phyloP scores from a whole-genome alignment of 2,329 filamentous ascomycete genomes.

The Aureobasidium musti region DNA sequence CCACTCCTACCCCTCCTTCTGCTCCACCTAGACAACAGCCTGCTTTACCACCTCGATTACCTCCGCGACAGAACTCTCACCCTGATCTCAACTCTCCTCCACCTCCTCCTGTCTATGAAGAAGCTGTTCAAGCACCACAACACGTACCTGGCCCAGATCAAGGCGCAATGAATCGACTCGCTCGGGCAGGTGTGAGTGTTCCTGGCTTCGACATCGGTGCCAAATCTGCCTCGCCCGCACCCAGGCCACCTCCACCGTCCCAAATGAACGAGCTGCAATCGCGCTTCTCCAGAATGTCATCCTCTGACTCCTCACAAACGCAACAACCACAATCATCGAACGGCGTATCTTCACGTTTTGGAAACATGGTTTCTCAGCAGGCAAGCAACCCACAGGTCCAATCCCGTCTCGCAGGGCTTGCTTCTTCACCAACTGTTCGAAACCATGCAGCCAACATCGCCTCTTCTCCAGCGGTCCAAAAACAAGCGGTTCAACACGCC shows the following conservation, averaged over 20 bases:
- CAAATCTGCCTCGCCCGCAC: conserved; percentile 35
- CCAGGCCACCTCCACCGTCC: conserved; percentile 41
- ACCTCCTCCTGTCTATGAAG: conserved; percentile 54
- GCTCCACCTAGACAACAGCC: conserved; percentile 50
- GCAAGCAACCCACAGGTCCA: conserved; percentile 65
- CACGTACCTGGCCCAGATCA: conserved; percentile 46
- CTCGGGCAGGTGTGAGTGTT: conserved; percentile 74
- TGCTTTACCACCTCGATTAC: conserved; percentile 67
- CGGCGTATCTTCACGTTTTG: conserved; percentile 3
- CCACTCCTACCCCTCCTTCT: conserved; percentile 33
- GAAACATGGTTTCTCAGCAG: conserved; percentile 35
- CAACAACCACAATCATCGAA: conserved; percentile 22
- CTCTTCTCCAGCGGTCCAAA: conserved; percentile 17
- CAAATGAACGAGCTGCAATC: conserved; percentile 69
- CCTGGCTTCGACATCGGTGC: conserved; percentile 72
- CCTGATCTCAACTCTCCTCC: conserved; percentile 48
- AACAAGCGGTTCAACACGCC: conserved; percentile 20
- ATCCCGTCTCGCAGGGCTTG: conserved; percentile 62
- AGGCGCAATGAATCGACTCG: conserved; percentile 65
- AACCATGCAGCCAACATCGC: conserved; percentile 15
- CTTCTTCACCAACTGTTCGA: conserved; percentile 55
- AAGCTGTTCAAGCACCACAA: conserved; percentile 39
- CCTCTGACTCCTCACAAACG: conserved; percentile 35
- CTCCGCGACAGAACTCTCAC: conserved; percentile 64
- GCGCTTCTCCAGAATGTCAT: conserved; percentile 56